Base-by-base conservation (phyloP, 2,329 filamentous ascomycete genomes). In the Cercospora beticola region DNA sequence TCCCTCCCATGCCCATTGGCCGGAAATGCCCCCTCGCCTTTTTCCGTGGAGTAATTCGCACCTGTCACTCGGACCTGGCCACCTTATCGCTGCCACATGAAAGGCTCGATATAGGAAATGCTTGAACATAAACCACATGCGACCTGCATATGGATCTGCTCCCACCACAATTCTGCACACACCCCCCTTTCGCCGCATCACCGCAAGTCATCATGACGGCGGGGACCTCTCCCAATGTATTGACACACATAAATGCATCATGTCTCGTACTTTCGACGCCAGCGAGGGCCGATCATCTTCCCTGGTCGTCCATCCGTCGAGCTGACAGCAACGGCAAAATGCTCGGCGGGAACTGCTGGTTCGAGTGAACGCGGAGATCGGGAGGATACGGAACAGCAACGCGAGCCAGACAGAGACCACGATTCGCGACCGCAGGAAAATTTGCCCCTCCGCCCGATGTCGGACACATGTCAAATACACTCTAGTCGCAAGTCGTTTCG, bases 81-180 rank as follows among this genome's bases (percentile, higher is more conserved):
- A 49, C 59, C 73, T 73, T 74, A 74, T 75, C 73, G 73, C 67
- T 23, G 30, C 65, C 68, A 69, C 67, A 59, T 71, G 69, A 73
- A 56, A 70, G 64, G 71, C 60, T 18, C 49, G 46, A 57, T 43
- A 52, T 33, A 49, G 31, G 33, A 61, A 46, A 60, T 54, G 40
- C 33, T 30, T n/a, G 30, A 26, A 40, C 36, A 40, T 40, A 8
- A 40, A 40, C 36, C 36, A 40, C 30, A 31, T 31, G 30, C 30
- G 30, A 31, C 36, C 36, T 40, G 36, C 36, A 40, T 40, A 40
- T 40, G 36, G 16, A 3, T 40, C 5, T 6, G 36, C 36, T 40
- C 36, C 36, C 36, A 40, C 36, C 36, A n/a, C 36, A 7, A n/a
- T 40, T n/a, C 5, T 40, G 36, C 36, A 8, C 33, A 31, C 30